Conservation (phyloP, 495 filamentous ascomycete species). For the Neurospora sp. region DNA sequence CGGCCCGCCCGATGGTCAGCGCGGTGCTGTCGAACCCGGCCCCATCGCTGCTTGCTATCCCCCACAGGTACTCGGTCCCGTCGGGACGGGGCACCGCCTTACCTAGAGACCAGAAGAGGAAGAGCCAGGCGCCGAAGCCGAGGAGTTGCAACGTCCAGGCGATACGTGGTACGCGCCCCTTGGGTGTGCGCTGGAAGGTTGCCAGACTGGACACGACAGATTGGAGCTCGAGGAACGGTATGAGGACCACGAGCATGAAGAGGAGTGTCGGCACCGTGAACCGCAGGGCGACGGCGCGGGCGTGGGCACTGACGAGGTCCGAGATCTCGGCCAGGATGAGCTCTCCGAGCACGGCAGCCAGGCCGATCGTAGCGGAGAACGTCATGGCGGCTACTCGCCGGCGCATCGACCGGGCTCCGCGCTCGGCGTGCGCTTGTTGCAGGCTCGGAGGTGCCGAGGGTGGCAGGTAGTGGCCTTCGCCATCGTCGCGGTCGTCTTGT, state of each 20-base stretch:
- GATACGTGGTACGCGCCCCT: constrained; percentile 33
- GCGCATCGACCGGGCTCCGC: constrained; percentile 33
- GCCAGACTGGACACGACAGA: constrained; percentile 46
- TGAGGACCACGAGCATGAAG: constrained; percentile 53
- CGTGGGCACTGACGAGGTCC: constrained; percentile 52
- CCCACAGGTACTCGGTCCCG: constrained; percentile 1
- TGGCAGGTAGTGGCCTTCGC: constrained; percentile 43
- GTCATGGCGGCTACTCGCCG: constrained; percentile 47
- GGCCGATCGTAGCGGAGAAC: constrained; percentile 61
- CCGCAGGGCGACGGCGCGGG: constrained; percentile 50
- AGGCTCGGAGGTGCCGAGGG: constrained; percentile 38
- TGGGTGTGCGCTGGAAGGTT: constrained; percentile 40
- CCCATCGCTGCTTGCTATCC: neutral
- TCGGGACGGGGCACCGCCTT: constrained; percentile 40
- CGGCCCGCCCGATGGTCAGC: constrained; percentile 17
- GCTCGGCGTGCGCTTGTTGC: constrained; percentile 39
- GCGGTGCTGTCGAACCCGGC: constrained; percentile 15
- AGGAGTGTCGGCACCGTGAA: constrained; percentile 55
- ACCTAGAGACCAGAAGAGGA: constrained; percentile 65
- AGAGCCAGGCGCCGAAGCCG: constrained; percentile 52
- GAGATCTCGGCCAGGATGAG: constrained; percentile 70
- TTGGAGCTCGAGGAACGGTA: constrained; percentile 62
- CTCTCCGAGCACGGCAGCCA: constrained; percentile 63
- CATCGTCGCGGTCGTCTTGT: constrained; percentile 29
- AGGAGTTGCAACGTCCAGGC: constrained; percentile 49